Conservation (phyloP, 2,329 filamentous ascomycete species). For the Capronia epimyces region DNA sequence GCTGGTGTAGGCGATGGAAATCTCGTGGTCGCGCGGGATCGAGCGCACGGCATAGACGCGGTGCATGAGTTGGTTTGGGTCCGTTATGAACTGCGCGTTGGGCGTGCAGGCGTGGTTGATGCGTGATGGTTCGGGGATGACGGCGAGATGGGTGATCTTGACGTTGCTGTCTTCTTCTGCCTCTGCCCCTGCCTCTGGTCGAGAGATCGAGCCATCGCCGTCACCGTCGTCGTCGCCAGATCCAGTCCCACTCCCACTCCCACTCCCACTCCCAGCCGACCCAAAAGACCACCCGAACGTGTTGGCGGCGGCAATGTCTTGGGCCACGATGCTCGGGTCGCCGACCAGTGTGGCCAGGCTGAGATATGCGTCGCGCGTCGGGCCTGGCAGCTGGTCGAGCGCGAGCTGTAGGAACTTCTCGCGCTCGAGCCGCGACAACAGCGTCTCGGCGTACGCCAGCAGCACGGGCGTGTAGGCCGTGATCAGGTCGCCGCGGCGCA, state of each 20-base stretch:
- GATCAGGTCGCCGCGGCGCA: conserved; percentile 8
- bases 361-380: conserved; percentile 3
- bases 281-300: conserved; percentile 10
- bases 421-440: conserved; percentile 3
- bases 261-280: neutral
- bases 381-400: conserved; percentile 11
- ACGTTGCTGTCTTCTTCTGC: no score
- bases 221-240: no score
- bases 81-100: conserved; percentile 13
- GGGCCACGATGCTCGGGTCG: conserved; percentile 1
- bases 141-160: conserved; percentile 21
- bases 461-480: conserved; percentile 17
- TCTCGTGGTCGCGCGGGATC: conserved; percentile 82
- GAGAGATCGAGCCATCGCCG: no score
- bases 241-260: no score
- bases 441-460: conserved; percentile 14
- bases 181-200: no score
- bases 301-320: conserved; percentile 21
- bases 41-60: conserved; percentile 46
- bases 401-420: conserved; percentile 17
- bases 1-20: conserved; percentile 74
- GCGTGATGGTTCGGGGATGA: conserved; percentile 20
- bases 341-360: conserved; percentile 1
- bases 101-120: conserved; percentile 24
- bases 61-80: conserved; percentile 9